phyloP scores from a whole-genome alignment of 139 green algal species.

The Deuterostichococcus epilithicus region DNA sequence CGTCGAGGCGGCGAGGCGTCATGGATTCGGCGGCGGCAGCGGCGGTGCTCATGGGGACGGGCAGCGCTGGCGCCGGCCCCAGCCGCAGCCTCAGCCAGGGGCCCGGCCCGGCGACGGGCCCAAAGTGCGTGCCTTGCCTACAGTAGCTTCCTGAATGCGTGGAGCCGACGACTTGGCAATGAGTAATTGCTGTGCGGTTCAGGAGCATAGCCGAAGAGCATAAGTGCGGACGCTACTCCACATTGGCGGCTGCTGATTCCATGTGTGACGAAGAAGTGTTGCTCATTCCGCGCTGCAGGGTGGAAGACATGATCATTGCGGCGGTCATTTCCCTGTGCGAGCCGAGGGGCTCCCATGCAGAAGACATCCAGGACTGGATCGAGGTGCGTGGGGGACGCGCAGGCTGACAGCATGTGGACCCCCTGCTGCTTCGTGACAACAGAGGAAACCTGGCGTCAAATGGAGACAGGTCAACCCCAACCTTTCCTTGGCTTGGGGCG shows the following conservation, averaged over 20 bases:
- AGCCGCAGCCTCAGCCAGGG: background rate
- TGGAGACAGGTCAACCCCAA: background rate
- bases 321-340: slow-evolving; percentile 27
- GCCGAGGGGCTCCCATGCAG: slow-evolving; percentile 15
- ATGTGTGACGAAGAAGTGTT: too few relatives aligned
- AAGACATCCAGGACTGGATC: slow-evolving; percentile 22
- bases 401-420: background rate
- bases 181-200: too few relatives aligned
- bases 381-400: background rate
- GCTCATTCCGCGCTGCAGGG: background rate
- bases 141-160: background rate
- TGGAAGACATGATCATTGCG: slow-evolving; percentile 31
- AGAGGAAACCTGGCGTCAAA: background rate
- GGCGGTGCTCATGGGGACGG: background rate
- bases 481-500: background rate
- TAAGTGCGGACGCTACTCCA: too few relatives aligned
- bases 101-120: too few relatives aligned
- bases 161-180: too few relatives aligned
- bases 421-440: background rate
- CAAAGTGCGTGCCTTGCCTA: background rate
- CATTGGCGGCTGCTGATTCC: too few relatives aligned
- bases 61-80: too few relatives aligned
- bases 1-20: too few relatives aligned
- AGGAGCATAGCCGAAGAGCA: too few relatives aligned
- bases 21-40: background rate